Base-by-base conservation (phyloP, 257 asterid species). In the Plectranthus barbatus region DNA sequence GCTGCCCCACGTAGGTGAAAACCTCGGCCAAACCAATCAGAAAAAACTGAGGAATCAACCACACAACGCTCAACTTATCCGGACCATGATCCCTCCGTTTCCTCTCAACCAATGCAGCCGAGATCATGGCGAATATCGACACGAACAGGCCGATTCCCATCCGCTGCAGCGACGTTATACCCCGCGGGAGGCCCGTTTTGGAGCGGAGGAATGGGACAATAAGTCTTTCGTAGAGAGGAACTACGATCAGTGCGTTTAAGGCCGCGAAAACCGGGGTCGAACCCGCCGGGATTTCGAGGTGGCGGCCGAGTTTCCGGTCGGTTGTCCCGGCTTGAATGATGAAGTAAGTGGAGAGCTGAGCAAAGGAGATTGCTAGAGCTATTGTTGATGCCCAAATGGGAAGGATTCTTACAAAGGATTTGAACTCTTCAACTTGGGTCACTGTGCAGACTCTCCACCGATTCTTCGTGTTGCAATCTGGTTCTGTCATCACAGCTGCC, bases 1-100 rank as follows among this genome's bases (percentile, higher is more conserved):
- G n/a, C n/a, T n/a, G n/a, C n/a, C n/a, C n/a, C n/a, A 88, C 96
- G 40, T 88, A 88, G 0, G 94, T 71, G 19, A 88, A 88, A 10
- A 88, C 90, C 59, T 88, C 96, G 0, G 96, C 94, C 18, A 74
- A 74, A 13, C 94, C 94, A 0, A 85, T 54, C 0, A 88, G 72
- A 11, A 88, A 85, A 17, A 76, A 83, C 67, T 88, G 96, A 0
- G 96, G 96, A 48, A 88, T 81, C 24, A 88, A 39, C 96, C 96
- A 83, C 56, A 85, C 83, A 3, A 85, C 81, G 9, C 81, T 79
- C 64, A 74, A 0, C 6, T 40, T 11, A 11, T 64, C 8, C 15
- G 60, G 8, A 40, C 18, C 6, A 14, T 52, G 26, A 0, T 60
- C 56, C 6, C 92, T 76, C 29, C 95, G 79, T 34, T 49, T 74